phyloP scores from a whole-genome alignment of 1,139 yeast species.

The Spathaspora sp. region DNA sequence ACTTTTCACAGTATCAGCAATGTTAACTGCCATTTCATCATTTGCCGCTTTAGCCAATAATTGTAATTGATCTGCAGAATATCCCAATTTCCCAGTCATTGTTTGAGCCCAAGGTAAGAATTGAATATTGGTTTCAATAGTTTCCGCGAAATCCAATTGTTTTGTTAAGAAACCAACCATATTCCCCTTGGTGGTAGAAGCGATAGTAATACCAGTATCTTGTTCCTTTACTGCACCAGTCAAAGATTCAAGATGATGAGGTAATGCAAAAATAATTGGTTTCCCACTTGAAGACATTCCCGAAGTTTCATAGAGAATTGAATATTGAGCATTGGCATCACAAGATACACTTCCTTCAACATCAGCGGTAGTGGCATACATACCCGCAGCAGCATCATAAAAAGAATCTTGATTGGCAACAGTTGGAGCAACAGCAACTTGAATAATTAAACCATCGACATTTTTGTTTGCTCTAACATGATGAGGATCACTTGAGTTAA shows the following conservation, averaged over 20 bases:
- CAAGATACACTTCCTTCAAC: slow-evolving; percentile 28
- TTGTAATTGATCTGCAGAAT: slow-evolving; percentile 51
- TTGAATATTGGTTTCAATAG: slow-evolving; percentile 47
- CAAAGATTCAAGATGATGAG: slow-evolving; percentile 66
- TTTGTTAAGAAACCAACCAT: slow-evolving; percentile 62
- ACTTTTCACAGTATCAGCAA: slow-evolving; percentile 46
- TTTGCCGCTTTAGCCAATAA: slow-evolving; percentile 56
- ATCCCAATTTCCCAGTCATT: slow-evolving; percentile 33
- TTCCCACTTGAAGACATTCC: slow-evolving; percentile 55
- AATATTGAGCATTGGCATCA: slow-evolving; percentile 41
- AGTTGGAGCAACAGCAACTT: slow-evolving; percentile 46
- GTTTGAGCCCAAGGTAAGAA: slow-evolving; percentile 60
- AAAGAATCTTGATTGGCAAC: slow-evolving; percentile 32
- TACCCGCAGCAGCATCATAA: slow-evolving; percentile 58
- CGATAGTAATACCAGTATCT: slow-evolving; percentile 49
- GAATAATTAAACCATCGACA: slow-evolving; percentile 38
- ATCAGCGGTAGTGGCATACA: slow-evolving; percentile 34
- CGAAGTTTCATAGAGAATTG: slow-evolving; percentile 49
- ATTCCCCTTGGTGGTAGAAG: slow-evolving; percentile 65
- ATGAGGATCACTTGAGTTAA: slow-evolving; percentile 51
- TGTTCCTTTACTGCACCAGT: slow-evolving; percentile 30
- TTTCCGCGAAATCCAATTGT: slow-evolving; percentile 49
- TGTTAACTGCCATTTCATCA: slow-evolving; percentile 57
- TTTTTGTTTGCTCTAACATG: slow-evolving; percentile 55
- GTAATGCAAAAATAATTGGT: slow-evolving; percentile 64